Percentiles rank a stretch among this genome's conserved stretches.
phyloP scores from a whole-genome alignment of 176 grass and related monocot genomes.

The Hyparrhenia diplandra region DNA sequence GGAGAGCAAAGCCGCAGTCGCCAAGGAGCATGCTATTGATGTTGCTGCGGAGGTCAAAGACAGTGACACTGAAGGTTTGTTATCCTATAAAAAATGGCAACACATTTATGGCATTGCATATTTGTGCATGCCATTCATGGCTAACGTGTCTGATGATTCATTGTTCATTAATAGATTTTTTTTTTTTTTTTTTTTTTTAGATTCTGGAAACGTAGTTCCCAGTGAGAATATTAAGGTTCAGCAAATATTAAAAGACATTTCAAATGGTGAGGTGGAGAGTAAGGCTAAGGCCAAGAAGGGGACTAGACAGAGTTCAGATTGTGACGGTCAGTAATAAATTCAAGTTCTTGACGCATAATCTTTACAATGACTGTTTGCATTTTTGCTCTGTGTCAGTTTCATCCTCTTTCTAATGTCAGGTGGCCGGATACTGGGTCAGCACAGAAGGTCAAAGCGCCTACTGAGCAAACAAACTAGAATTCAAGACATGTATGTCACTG shows the following conservation, averaged over 20 bases:
- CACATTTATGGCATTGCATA: background rate
- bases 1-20: background rate
- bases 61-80: slow-evolving; percentile 8
- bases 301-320: background rate
- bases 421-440: background rate
- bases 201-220: background rate
- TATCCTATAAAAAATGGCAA: background rate
- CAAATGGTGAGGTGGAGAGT: background rate
- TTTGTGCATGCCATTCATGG: background rate
- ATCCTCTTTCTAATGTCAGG: background rate
- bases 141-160: background rate
- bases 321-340: background rate
- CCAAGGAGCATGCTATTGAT: background rate
- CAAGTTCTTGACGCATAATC: background rate
- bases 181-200: background rate
- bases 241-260: background rate
- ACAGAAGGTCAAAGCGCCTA: slow-evolving; percentile 25
- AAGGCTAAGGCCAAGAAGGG: background rate
- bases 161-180: background rate
- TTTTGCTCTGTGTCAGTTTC: background rate
- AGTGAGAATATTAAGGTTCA: background rate
- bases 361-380: background rate
- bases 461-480: background rate
- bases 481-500: background rate
- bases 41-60: background rate